Evolutionary conservation across 2,329 filamentous ascomycete genomes (phyloP).

Genomic region (Fusarium poae): DNA sequence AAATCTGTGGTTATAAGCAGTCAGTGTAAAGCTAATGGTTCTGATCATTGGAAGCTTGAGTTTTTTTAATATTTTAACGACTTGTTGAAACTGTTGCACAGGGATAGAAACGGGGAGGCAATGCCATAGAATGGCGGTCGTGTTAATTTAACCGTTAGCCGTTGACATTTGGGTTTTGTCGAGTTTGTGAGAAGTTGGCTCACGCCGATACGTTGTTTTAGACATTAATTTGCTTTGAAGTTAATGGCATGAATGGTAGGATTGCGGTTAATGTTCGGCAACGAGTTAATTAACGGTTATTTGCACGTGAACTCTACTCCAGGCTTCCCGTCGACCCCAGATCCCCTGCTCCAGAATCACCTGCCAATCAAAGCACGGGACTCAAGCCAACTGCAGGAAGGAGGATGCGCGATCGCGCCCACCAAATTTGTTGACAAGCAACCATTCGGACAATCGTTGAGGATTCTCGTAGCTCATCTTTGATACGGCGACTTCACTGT

Average conservation of each 20-base stretch:
- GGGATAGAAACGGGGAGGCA: slow-evolving; percentile 2
- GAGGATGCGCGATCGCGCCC: slow-evolving; percentile 40
- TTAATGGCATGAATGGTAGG: not conserved
- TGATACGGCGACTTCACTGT: slow-evolving; percentile 21
- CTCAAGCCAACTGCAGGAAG: slow-evolving; percentile 40
- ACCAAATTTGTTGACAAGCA: slow-evolving; percentile 51
- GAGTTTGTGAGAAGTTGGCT: not conserved
- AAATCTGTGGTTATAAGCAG: not conserved
- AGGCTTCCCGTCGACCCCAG: slow-evolving; percentile 28
- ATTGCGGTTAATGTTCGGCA: slow-evolving; percentile 45
- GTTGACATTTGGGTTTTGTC: not conserved
- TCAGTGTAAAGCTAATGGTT: not conserved
- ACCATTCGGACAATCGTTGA: slow-evolving; percentile 40
- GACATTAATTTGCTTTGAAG: slow-evolving; percentile 2
- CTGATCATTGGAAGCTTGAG: not conserved
- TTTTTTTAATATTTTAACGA: not conserved
- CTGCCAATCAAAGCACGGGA: slow-evolving; percentile 50
- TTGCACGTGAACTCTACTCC: slow-evolving; percentile 46
- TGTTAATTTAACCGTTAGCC: not conserved
- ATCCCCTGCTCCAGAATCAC: slow-evolving; percentile 46
- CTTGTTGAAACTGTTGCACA: slow-evolving; percentile 18
- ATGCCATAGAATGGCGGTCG: not conserved
- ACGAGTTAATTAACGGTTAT: slow-evolving; percentile 4
- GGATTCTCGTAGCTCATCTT: slow-evolving; percentile 26
- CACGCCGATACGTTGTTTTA: not conserved